Percentiles rank a stretch among this genome's conserved stretches.
phyloP scores from a whole-genome alignment of 768 basidiomycete species.

The Chiua virens region DNA sequence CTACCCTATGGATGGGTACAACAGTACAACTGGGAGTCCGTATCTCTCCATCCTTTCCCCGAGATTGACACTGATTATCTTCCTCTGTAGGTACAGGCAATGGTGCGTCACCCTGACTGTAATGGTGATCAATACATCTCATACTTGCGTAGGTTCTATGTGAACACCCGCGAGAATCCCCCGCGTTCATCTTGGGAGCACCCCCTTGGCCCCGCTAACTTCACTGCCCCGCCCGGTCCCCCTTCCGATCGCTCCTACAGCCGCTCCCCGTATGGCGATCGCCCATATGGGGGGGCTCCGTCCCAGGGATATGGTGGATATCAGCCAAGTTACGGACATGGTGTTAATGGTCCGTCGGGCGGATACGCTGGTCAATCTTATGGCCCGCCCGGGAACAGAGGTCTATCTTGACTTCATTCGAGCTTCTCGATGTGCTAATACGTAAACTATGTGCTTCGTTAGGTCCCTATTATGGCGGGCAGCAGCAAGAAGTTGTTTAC shows the following conservation, averaged over 20 bases:
- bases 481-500: slow-evolving; percentile 28
- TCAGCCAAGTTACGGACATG: slow-evolving; percentile 12
- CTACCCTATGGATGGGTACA: slow-evolving; percentile 69
- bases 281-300: slow-evolving; percentile 28
- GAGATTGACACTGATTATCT: slow-evolving; percentile 25
- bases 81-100: slow-evolving; percentile 52
- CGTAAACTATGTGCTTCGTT: slow-evolving; percentile 3
- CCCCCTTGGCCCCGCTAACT: slow-evolving; percentile 53
- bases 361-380: slow-evolving; percentile 15
- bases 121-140: background rate
- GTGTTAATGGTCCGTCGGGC: slow-evolving; percentile 13
- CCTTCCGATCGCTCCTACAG: slow-evolving; percentile 41
- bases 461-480: slow-evolving; percentile 34
- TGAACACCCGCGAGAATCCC: slow-evolving; percentile 62
- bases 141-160: slow-evolving; percentile 62
- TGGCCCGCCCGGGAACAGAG: slow-evolving; percentile 21
- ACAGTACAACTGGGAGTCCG: slow-evolving; percentile 68
- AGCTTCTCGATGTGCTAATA: background rate
- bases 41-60: slow-evolving; percentile 15
- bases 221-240: slow-evolving; percentile 38
- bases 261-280: slow-evolving; percentile 29
- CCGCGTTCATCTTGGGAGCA: slow-evolving; percentile 71
- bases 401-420: slow-evolving; percentile 6
- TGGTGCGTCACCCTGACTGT: slow-evolving; percentile 46
- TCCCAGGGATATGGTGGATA: slow-evolving; percentile 25